Percentiles rank a stretch among this genome's conserved stretches.
Evolutionary conservation across 768 basidiomycete species (phyloP).

Genomic region (Russula virescens): DNA sequence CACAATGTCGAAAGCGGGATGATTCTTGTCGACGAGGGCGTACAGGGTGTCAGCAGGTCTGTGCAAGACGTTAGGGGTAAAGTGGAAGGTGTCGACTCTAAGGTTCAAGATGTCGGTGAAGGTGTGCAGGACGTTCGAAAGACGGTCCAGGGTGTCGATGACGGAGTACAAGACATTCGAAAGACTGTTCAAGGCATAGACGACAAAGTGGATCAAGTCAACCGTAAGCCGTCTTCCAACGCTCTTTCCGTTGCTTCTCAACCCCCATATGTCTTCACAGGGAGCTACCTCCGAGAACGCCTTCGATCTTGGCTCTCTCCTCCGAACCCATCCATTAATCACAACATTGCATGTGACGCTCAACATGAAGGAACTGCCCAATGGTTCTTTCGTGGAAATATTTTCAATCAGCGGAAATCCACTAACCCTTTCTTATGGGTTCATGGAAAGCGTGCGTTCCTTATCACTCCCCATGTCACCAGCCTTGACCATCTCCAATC

Average conservation of each 20-base stretch:
- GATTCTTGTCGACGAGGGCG: too few species aligned
- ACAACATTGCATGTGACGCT: background rate
- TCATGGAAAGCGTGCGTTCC: background rate
- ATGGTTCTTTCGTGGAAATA: background rate
- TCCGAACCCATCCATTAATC: background rate
- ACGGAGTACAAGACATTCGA: background rate
- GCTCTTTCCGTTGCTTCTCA: background rate
- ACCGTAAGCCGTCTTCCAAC: background rate
- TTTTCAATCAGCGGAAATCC: background rate
- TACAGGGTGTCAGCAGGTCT: too few species aligned
- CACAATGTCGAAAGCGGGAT: too few species aligned
- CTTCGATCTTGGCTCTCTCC: background rate
- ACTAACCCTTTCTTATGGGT: background rate
- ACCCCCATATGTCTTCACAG: background rate
- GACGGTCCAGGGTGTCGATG: background rate
- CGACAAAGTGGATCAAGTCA: background rate
- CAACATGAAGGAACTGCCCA: background rate
- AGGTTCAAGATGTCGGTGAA: too few species aligned
- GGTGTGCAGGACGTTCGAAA: background rate
- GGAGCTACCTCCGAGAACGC: background rate
- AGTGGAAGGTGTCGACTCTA: too few species aligned
- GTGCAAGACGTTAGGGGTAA: too few species aligned
- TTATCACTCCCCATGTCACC: too few species aligned
- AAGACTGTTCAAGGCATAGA: background rate
- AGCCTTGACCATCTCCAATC: too few species aligned